phyloP scores from a whole-genome alignment of 2,329 filamentous ascomycete species.

The Fusarium neocosmosporiellum region DNA sequence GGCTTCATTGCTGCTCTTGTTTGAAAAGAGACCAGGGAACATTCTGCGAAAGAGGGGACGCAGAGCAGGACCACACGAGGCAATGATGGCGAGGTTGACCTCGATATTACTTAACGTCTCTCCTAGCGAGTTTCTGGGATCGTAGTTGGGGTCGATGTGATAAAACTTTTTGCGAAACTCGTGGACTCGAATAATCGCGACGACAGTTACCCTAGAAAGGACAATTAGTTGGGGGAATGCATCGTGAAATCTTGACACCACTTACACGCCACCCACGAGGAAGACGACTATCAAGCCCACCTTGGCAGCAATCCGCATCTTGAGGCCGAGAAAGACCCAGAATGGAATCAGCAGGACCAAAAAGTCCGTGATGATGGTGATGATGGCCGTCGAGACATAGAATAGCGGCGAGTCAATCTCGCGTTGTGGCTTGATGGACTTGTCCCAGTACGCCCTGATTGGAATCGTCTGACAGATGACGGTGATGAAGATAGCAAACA shows the following conservation, averaged over 20 bases:
- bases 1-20: conserved; percentile 13
- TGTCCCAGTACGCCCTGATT: conserved; percentile 49
- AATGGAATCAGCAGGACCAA: conserved; percentile 53
- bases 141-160: conserved; percentile 33
- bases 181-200: conserved; percentile 48
- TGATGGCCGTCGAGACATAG: conserved; percentile 49
- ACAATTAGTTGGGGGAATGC: background rate
- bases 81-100: conserved; percentile 52
- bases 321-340: conserved; percentile 54
- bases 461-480: conserved; percentile 56
- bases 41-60: conserved; percentile 34
- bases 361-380: conserved; percentile 56
- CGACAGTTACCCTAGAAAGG: conserved; percentile 44
- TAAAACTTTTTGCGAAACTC: conserved; percentile 35
- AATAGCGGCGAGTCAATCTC: conserved; percentile 47
- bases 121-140: conserved; percentile 41
- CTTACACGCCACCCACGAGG: conserved; percentile 51
- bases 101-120: conserved; percentile 49
- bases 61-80: conserved; percentile 47
- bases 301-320: conserved; percentile 52
- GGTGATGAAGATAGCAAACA: conserved; percentile 51
- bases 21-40: conserved; percentile 40
- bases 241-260: background rate
- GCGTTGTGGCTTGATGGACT: conserved; percentile 7
- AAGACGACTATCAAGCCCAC: conserved; percentile 55